These are phyloP conservation scores for Haplosporangium gracile DNA, from an alignment of 192 early-diverging fungal species.

Conservation along the genomic window DNA sequence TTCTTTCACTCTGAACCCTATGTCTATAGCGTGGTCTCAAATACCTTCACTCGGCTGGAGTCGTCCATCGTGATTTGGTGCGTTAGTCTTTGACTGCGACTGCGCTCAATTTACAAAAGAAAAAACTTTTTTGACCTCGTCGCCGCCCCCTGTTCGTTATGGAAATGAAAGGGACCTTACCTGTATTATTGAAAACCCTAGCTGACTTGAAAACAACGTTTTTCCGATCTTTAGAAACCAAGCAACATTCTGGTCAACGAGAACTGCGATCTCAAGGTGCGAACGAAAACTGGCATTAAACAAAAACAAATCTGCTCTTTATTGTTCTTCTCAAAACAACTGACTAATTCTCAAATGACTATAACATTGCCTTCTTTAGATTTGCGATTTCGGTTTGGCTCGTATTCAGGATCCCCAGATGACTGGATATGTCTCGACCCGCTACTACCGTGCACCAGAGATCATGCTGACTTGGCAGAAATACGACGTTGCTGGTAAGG, in stretches of 20 bases:
- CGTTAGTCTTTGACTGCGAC: background rate
- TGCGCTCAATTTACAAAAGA: background rate
- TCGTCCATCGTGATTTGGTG: conserved; percentile 94
- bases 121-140: conserved; percentile 5
- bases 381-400: conserved; percentile 97
- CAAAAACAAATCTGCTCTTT: background rate
- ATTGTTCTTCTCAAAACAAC: background rate
- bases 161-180: background rate
- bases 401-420: conserved; percentile 92
- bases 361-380: conserved; percentile 54
- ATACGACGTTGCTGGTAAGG: conserved; percentile 87
- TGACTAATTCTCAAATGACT: background rate
- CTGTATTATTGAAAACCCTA: background rate
- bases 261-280: conserved; percentile 94
- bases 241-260: conserved; percentile 97
- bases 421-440: conserved; percentile 98
- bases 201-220: background rate
- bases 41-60: conserved; percentile 96
- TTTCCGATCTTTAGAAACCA: conserved; percentile 64
- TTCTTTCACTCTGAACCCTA: background rate
- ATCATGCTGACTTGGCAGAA: conserved; percentile 99
- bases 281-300: background rate
- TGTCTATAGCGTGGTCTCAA: conserved; percentile 79
- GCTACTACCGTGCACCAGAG: conserved; percentile 98
- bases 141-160: background rate